Evolutionary conservation across 2,329 filamentous ascomycete species (phyloP).

Genomic region (Xylaria sp.): DNA sequence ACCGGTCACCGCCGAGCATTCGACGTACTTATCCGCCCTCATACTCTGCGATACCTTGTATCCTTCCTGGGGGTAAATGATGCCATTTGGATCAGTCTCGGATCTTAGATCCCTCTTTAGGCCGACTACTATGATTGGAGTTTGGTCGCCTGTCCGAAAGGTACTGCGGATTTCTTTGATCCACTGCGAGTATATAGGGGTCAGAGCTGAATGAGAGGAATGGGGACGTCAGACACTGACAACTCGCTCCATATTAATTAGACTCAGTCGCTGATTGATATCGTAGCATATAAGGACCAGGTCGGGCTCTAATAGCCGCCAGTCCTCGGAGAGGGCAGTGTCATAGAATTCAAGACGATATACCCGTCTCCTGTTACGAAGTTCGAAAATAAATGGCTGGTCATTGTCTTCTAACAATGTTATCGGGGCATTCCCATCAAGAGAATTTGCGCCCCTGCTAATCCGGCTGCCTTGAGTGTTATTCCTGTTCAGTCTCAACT

Average conservation of each 20-base stretch:
- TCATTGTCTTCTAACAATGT: slow-evolving; percentile 66
- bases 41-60: slow-evolving; percentile 66
- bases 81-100: slow-evolving; percentile 67
- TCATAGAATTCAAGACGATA: slow-evolving; percentile 70
- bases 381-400: slow-evolving; percentile 69
- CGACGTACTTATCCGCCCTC: slow-evolving; percentile 70
- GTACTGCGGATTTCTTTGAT: slow-evolving; percentile 62
- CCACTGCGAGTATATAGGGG: slow-evolving; percentile 57
- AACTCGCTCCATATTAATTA: slow-evolving; percentile 67
- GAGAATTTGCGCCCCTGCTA: slow-evolving; percentile 56
- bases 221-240: slow-evolving; percentile 52
- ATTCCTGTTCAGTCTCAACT: slow-evolving; percentile 1
- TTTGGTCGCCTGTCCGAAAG: slow-evolving; percentile 58
- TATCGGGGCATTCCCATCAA: slow-evolving; percentile 55
- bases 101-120: slow-evolving; percentile 70
- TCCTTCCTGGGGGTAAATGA: slow-evolving; percentile 70
- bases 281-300: slow-evolving; percentile 70
- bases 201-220: slow-evolving; percentile 12
- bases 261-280: slow-evolving; percentile 66
- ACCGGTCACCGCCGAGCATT: slow-evolving; percentile 70
- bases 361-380: slow-evolving; percentile 57
- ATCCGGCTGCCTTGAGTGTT: slow-evolving; percentile 57
- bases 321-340: slow-evolving; percentile 67
- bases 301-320: slow-evolving; percentile 67
- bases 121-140: slow-evolving; percentile 67